Evolutionary conservation across 2,329 filamentous ascomycete species (phyloP).

Genomic region (Penicillium aurantiogriseum): DNA sequence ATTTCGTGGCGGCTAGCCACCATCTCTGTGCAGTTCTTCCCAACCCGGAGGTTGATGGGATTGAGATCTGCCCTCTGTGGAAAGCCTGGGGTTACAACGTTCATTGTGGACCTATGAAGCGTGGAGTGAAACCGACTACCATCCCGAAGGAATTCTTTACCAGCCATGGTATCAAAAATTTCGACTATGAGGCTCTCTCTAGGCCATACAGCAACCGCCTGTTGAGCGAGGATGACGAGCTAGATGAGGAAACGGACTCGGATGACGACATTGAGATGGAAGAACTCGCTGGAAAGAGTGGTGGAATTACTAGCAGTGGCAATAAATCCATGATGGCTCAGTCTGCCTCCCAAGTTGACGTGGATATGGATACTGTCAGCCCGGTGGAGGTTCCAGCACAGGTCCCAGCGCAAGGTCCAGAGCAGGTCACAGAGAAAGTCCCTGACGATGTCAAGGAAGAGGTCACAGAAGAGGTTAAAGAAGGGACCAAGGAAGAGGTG

Average conservation of each 20-base stretch:
- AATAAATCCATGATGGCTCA: not conserved
- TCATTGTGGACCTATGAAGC: not conserved
- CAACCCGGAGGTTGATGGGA: not conserved
- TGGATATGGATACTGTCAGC: not conserved
- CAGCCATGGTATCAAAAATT: not conserved
- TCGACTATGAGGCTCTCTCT: not conserved
- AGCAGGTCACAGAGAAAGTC: not conserved
- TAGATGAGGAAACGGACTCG: not conserved
- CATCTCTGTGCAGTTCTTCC: conserved; percentile 1
- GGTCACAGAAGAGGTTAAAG: accelerated
- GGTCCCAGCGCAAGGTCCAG: not conserved
- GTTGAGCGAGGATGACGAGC: not conserved
- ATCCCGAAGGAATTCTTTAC: not conserved
- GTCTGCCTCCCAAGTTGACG: not conserved
- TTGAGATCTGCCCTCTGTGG: not conserved
- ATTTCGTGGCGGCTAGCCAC: not conserved
- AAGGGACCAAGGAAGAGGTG: not conserved
- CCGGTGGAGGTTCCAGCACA: not conserved
- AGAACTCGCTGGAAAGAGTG: not conserved
- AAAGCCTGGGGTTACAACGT: not conserved
- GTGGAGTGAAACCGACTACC: not conserved
- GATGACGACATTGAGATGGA: not conserved
- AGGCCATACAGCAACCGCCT: not conserved
- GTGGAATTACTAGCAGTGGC: not conserved
- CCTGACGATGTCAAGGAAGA: not conserved